Conservation (phyloP, 2,329 filamentous ascomycete species). For the Pseudopithomyces chartarum region DNA sequence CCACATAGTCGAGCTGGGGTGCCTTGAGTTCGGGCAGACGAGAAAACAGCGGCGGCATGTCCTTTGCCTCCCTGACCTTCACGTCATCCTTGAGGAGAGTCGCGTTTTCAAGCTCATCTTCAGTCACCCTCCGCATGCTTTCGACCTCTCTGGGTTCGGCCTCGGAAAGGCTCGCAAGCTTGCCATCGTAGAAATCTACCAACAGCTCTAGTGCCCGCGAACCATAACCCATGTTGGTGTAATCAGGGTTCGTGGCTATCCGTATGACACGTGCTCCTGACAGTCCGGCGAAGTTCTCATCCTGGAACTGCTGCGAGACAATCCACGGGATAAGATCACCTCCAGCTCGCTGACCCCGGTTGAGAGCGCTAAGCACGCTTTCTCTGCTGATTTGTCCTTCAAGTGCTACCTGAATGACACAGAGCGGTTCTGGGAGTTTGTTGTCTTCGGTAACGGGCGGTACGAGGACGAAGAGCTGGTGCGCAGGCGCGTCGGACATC, state of each 20-base stretch:
- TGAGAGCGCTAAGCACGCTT: slow-evolving; percentile 88
- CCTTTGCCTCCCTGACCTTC: slow-evolving; percentile 83
- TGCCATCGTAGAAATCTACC: slow-evolving; percentile 91
- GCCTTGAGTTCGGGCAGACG: slow-evolving; percentile 84
- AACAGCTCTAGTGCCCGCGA: slow-evolving; percentile 86
- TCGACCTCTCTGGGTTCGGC: slow-evolving; percentile 60
- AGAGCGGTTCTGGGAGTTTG: slow-evolving; percentile 87
- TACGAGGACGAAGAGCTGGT: slow-evolving; percentile 93
- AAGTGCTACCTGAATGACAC: slow-evolving; percentile 90
- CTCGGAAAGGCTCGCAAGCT: slow-evolving; percentile 84
- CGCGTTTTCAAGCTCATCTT: slow-evolving; percentile 76
- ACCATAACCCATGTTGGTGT: slow-evolving; percentile 90
- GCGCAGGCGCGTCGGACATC: slow-evolving; percentile 96
- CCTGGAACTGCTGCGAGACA: slow-evolving; percentile 96
- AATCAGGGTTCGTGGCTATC: slow-evolving; percentile 96
- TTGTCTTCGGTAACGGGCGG: slow-evolving; percentile 80
- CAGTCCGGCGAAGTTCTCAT: slow-evolving; percentile 91
- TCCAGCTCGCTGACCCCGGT: slow-evolving; percentile 83
- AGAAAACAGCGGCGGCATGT: slow-evolving; percentile 92
- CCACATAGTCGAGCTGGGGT: slow-evolving; percentile 84
- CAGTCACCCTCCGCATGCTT: slow-evolving; percentile 77
- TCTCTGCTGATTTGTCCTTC: slow-evolving; percentile 94
- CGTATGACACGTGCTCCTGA: slow-evolving; percentile 91
- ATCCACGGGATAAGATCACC: slow-evolving; percentile 98
- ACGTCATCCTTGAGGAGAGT: slow-evolving; percentile 85